Percentiles rank a stretch among this genome's conserved stretches.
These are phyloP conservation scores for Triticum monococcum DNA, from an alignment of 176 grass and related monocot genomes.

Conservation along the genomic window DNA sequence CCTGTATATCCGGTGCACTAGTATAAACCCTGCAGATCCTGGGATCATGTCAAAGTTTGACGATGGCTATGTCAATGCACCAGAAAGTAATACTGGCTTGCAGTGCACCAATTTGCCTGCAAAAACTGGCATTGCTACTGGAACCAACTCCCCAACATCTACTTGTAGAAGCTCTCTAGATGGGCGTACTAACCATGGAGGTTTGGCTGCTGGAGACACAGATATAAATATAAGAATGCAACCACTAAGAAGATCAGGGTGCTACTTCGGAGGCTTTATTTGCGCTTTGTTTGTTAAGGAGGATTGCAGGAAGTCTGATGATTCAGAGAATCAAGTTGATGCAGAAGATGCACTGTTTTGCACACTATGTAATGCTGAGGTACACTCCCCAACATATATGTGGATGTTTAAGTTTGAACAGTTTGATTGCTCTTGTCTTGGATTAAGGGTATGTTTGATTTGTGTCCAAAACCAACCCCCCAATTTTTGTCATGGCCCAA, in stretches of 20 bases:
- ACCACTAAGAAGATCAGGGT: constrained; percentile 55
- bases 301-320: constrained; percentile 79
- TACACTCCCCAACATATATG: constrained; percentile 20
- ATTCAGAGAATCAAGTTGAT: constrained; percentile 61
- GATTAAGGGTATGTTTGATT: neutral
- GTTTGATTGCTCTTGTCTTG: neutral
- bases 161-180: constrained; percentile 74
- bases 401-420: neutral
- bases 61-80: constrained; percentile 61
- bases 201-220: constrained; percentile 47
- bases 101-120: constrained; percentile 36
- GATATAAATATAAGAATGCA: constrained; percentile 9
- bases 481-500: no score
- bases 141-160: constrained; percentile 58
- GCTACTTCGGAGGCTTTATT: constrained; percentile 63
- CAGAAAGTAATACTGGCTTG: constrained; percentile 31
- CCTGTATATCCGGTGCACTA: constrained; percentile 94
- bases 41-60: constrained; percentile 97
- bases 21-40: constrained; percentile 98
- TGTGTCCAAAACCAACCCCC: no score
- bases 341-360: constrained; percentile 92
- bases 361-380: constrained; percentile 97
- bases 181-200: constrained; percentile 40
- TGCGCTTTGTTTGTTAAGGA: constrained; percentile 91
- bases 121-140: constrained; percentile 52